Evolutionary conservation across 805 yeast species (phyloP).

Genomic region (Spathaspora arborariae): DNA sequence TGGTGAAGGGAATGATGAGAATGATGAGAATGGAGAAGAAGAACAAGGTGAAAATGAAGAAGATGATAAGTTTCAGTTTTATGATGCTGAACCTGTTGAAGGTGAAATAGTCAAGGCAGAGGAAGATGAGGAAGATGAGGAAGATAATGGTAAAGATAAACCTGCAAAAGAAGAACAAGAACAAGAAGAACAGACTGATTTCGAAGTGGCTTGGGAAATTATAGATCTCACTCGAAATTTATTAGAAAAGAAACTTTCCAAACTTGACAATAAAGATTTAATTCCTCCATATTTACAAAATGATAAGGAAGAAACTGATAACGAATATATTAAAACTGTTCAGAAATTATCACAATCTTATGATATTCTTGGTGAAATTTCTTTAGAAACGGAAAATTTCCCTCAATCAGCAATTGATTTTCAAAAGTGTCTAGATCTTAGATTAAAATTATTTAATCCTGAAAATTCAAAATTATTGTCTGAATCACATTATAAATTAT

Average conservation of each 20-base stretch:
- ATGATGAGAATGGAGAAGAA: conserved; percentile 19
- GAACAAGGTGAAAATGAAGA: conserved; percentile 19
- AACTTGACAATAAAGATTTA: conserved; percentile 9
- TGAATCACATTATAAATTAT: conserved; percentile 77
- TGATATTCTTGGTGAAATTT: conserved; percentile 83
- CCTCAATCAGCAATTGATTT: conserved; percentile 73
- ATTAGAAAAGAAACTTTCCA: conserved; percentile 40
- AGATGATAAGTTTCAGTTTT: conserved; percentile 25
- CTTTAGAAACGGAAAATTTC: conserved; percentile 86
- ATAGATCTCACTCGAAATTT: conserved; percentile 73
- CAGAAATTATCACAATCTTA: conserved; percentile 68
- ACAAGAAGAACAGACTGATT: conserved; percentile 57
- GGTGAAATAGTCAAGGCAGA: conserved; percentile 22
- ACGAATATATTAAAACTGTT: conserved; percentile 33
- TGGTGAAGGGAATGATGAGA: conserved; percentile 20
- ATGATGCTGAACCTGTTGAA: too few relatives aligned
- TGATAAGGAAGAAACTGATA: conserved; percentile 26
- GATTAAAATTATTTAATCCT: conserved; percentile 47
- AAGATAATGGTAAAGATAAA: conserved; percentile 17
- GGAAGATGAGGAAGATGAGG: conserved; percentile 52
- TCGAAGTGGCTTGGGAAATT: conserved; percentile 86
- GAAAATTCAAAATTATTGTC: conserved; percentile 56
- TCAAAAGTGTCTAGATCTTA: conserved; percentile 49
- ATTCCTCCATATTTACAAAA: conserved; percentile 26
- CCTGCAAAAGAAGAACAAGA: conserved; percentile 17